These are phyloP conservation scores for Penicillium cosmopolitanum DNA, from an alignment of 495 filamentous ascomycete genomes.

Conservation along the genomic window DNA sequence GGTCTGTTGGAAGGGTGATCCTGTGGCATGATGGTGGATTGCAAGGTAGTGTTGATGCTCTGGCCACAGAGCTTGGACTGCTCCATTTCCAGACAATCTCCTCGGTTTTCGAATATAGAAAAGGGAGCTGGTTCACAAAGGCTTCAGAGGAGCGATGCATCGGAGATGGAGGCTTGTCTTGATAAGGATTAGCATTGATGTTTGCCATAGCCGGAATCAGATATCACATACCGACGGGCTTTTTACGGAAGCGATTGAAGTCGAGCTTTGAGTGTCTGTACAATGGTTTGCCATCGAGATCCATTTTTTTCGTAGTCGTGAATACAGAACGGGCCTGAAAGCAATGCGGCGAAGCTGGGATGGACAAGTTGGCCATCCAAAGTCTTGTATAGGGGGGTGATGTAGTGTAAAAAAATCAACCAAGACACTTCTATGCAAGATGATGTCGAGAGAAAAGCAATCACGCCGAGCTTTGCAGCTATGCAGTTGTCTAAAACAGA, in stretches of 20 bases:
- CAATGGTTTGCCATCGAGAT: not conserved
- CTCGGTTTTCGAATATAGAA: constrained; percentile 17
- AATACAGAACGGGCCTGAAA: not conserved
- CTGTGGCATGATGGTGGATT: no score
- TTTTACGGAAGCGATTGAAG: not conserved
- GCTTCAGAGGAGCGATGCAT: not conserved
- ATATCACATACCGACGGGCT: not conserved
- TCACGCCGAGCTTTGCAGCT: no score
- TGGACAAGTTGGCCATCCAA: no score
- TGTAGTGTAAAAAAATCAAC: no score
- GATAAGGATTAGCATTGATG: not conserved
- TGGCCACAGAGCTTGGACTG: not conserved
- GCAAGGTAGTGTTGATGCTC: no score
- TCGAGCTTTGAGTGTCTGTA: not conserved
- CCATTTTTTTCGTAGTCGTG: not conserved
- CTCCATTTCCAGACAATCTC: constrained; percentile 18
- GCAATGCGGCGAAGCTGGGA: not conserved
- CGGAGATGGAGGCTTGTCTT: not conserved
- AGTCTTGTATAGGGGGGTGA: no score
- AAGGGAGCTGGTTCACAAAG: constrained; percentile 5
- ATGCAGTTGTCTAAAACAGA: no score
- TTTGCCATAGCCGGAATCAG: not conserved
- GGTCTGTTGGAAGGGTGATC: no score
- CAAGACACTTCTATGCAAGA: no score
- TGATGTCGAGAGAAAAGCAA: no score